These are phyloP conservation scores for Fomes fomentarius DNA, from an alignment of 1,284 basidiomycete species.

Conservation along the genomic window DNA sequence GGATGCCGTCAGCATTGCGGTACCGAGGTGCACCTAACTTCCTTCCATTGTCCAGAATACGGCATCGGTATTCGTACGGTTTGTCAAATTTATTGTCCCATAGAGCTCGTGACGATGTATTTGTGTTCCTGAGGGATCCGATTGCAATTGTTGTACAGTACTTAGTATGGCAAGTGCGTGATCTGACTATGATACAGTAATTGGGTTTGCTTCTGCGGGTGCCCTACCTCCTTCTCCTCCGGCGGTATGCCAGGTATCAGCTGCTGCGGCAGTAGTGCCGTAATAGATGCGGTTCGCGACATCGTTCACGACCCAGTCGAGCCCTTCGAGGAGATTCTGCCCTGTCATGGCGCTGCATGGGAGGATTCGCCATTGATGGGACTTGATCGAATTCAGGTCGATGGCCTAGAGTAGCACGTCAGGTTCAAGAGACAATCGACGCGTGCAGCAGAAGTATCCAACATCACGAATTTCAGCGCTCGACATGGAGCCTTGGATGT, in stretches of 20 bases:
- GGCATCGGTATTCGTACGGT: neutral
- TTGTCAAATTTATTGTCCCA: neutral
- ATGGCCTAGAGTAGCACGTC: constrained; percentile 58
- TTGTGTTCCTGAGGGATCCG: neutral
- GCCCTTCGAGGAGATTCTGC: constrained; percentile 79
- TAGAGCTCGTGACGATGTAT: too few species aligned
- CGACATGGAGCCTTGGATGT: constrained; percentile 87
- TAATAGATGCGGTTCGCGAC: constrained; percentile 85
- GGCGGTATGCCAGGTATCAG: constrained; percentile 11
- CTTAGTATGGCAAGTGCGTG: too few species aligned
- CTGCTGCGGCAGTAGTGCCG: constrained; percentile 22
- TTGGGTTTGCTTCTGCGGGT: neutral
- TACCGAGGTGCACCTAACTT: too few species aligned
- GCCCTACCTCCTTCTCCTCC: neutral
- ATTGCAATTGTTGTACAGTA: neutral
- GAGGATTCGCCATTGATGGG: constrained; percentile 91
- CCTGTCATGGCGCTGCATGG: constrained; percentile 94
- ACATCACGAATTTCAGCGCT: constrained; percentile 84
- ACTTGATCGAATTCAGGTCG: constrained; percentile 75
- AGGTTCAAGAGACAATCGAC: neutral
- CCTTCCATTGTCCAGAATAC: too few species aligned
- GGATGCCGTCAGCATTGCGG: too few species aligned
- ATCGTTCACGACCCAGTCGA: constrained; percentile 95
- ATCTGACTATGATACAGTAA: constrained; percentile 4
- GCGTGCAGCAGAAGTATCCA: constrained; percentile 34